A percentile compares a stretch with the other conserved stretches of the same genome.
phyloP scores from a whole-genome alignment of 768 basidiomycete genomes.

The Tubosaeta sp. region DNA sequence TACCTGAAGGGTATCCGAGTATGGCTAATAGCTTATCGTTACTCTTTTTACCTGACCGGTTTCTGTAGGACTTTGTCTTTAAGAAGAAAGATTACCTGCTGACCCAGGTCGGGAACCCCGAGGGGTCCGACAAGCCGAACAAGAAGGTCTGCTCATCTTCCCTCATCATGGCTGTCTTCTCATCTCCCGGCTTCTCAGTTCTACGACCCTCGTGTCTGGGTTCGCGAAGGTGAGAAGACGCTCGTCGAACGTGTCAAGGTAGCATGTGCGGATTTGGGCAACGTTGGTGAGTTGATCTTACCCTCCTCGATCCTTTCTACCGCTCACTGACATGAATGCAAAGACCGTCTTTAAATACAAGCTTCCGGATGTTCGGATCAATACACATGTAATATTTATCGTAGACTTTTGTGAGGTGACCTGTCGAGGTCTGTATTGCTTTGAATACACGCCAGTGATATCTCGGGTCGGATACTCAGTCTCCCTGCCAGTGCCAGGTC shows the following conservation, averaged over 20 bases:
- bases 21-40: slow-evolving; percentile 13
- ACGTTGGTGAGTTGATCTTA: slow-evolving; percentile 40
- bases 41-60: background rate
- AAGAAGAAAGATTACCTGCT: slow-evolving; percentile 86
- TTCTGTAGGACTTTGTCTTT: slow-evolving; percentile 69
- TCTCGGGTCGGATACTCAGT: too few relatives aligned
- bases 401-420: slow-evolving; percentile 12
- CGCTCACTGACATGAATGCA: background rate
- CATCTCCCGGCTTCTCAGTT: slow-evolving; percentile 38
- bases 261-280: slow-evolving; percentile 89
- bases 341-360: slow-evolving; percentile 24
- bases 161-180: background rate
- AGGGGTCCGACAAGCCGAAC: slow-evolving; percentile 96
- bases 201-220: slow-evolving; percentile 98
- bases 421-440: background rate
- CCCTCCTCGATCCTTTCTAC: background rate
- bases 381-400: slow-evolving; percentile 15
- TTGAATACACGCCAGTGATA: background rate
- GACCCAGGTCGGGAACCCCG: slow-evolving; percentile 95
- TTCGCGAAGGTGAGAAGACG: slow-evolving; percentile 97
- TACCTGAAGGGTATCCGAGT: slow-evolving; percentile 84
- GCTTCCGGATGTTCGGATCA: background rate
- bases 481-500: too few relatives aligned
- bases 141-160: slow-evolving; percentile 68
- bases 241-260: slow-evolving; percentile 82